Conservation (phyloP, 2,329 filamentous ascomycete species). For the Alternaria brassicae region DNA sequence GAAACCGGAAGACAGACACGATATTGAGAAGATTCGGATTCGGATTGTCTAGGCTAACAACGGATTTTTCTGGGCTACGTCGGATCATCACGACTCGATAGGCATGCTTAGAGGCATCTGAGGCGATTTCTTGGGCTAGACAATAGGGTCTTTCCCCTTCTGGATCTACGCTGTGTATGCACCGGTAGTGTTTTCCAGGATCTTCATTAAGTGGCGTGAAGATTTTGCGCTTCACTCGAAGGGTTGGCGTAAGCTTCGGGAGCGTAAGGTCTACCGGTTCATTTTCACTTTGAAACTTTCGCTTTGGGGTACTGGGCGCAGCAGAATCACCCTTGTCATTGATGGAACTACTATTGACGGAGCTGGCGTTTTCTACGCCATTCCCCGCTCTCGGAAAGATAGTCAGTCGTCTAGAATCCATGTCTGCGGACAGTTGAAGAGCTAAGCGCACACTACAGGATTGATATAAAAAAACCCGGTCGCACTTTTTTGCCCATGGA, state of each 20-base stretch:
- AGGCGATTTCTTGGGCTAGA: conserved; percentile 11
- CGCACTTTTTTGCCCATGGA: conserved; percentile 3
- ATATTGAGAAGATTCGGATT: conserved; percentile 25
- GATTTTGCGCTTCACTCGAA: conserved; percentile 1
- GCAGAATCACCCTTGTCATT: neutral
- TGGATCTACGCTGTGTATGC: conserved; percentile 19
- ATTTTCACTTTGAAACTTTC: conserved; percentile 3
- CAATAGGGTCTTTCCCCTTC: conserved; percentile 14
- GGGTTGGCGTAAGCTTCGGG: neutral
- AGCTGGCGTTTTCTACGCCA: neutral
- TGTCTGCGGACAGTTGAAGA: neutral
- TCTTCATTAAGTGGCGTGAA: conserved; percentile 11
- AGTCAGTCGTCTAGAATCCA: conserved; percentile 14
- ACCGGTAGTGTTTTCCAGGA: conserved; percentile 9
- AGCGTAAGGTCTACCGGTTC: neutral
- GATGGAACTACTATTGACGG: neutral
- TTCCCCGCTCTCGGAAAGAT: conserved; percentile 15
- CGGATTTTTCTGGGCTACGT: conserved; percentile 5
- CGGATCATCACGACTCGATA: conserved; percentile 18
- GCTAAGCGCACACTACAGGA: neutral
- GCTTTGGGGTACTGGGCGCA: neutral
- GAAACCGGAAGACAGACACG: conserved; percentile 13
- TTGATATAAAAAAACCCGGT: conserved; percentile 4
- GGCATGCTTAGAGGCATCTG: neutral
- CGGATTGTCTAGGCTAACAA: conserved; percentile 9